Base-by-base conservation (phyloP, 106 monocot genomes). In the Apostasia shenzhenica region DNA sequence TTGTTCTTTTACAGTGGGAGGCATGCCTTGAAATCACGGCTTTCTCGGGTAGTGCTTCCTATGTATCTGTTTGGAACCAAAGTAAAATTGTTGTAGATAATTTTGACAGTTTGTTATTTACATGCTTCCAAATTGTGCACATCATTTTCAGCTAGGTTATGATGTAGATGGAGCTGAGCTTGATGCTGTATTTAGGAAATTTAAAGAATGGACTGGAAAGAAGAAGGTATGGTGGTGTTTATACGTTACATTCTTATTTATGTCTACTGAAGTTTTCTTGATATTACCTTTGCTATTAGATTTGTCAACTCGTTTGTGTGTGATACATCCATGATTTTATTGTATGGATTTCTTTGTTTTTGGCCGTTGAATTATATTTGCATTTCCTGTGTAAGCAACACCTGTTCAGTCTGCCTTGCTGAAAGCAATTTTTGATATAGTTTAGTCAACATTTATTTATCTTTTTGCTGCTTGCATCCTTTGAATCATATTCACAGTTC, bases 161-260 rank as follows among this genome's bases (percentile, higher is more conserved):
- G 82, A 91, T 72, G 66, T 91, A 40, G 67, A 65, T 67, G 91
- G 77, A 5, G 76, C 82, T 69, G 81, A 88, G 68, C 83, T 92
- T 68, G 85, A 88, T 70, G 92, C 85, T 64, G 76, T 85, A 55
- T 92, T 92, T 75, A 88, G 63, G 68, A 88, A 83, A 53, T 92
- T 88, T 78, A 92, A 92, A 61, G 85, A 85, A 70, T 81, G 88
- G 61, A 88, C 92, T 46, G 88, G 85, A 74, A 92, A 85, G 66
- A 92, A 92, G 76, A 92, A 92, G 88, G 92, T 92, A 68, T 42
- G 63, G 70, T 55, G 10, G 5, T 1, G 10, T 39, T 37, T 2
- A 38, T 37, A 5, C 3, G 14, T 59, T 38, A 41, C 39, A 41
- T 37, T 59, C 1, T 39, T 59, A 41, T 59, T 59, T 2, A 14